Evolutionary conservation across 2,329 filamentous ascomycete species (phyloP).

Genomic region (Pseudogymnoascus sp.): DNA sequence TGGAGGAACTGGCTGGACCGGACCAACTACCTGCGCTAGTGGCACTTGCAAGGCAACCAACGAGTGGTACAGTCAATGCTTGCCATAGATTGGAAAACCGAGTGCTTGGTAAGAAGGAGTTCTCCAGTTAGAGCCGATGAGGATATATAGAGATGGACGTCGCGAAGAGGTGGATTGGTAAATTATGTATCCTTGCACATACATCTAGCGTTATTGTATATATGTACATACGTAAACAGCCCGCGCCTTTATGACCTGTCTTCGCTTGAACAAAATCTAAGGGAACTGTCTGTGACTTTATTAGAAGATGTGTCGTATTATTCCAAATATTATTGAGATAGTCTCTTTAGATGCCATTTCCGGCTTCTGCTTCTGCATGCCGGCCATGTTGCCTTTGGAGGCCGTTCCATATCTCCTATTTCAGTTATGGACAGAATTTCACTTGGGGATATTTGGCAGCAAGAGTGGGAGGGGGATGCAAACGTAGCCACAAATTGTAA

Average conservation of each 20-base stretch:
- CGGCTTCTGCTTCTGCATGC: not conserved
- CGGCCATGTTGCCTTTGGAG: not conserved
- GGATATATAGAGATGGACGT: not conserved
- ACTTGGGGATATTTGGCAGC: not conserved
- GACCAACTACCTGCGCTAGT: constrained; percentile 13
- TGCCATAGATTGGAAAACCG: not conserved
- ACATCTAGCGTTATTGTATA: not conserved
- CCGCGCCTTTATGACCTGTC: not conserved
- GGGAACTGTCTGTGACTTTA: not conserved
- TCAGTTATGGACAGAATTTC: not conserved
- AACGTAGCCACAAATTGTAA: not conserved
- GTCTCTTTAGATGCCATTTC: not conserved
- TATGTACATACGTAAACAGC: not conserved
- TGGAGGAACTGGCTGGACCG: constrained; percentile 13
- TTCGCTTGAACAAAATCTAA: not conserved
- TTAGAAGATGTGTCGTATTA: not conserved
- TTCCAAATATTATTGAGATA: not conserved
- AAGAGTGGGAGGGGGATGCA: not conserved
- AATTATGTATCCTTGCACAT: not conserved
- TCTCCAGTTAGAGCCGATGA: not conserved
- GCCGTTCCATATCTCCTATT: not conserved
- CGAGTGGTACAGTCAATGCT: constrained; percentile 12
- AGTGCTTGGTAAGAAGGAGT: not conserved
- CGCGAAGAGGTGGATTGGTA: not conserved
- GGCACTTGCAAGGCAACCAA: constrained; percentile 14